Evolutionary conservation across 129 eudicot genomes (phyloP), one percentile per base, ranked within the genome.

Genomic region (Artemisia argyi): DNA sequence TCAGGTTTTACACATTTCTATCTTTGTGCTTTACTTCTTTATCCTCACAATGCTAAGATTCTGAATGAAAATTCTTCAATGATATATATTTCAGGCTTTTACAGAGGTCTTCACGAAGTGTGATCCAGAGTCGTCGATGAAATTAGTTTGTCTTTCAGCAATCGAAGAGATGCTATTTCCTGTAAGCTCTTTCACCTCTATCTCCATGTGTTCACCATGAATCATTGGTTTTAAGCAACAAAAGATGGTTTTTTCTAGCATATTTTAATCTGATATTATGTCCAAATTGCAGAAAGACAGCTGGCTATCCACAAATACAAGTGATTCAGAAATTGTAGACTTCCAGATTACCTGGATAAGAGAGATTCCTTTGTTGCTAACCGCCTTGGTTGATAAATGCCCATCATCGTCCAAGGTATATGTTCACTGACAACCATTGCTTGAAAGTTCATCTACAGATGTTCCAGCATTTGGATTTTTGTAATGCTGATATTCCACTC

Each of bases 71-170:
- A 0, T 3, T 61, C 46, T 11, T 61, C 66, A 28, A 61, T 61
- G 66, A 17, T 55, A n/a, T 47, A 6, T 12, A 13, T 74, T 83
- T 75, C 91, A 95, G 97, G 96, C 89, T 53, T 95, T 90, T 74
- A 95, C 99, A 1, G 78, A 67, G 71, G 88, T 68, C 59, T 95
- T 90, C 80, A 80, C 32, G 77, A 84, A 73, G 65, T 86, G 89
- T 79, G 81, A 68, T 69, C 85, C 88, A 15, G 94, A 82, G 71
- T 95, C 97, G 65, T 46, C 89, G 50, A 68, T 86, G 81, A 95
- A 88, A 69, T 62, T 88, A 78, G 88, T 83, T 30, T 95, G 97
- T 85, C 81, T 95, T 75, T 79, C 88, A 72, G 97, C 94, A 39
- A 56, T 91, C 7, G 84, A 86, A 66, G 88, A 95, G 76, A 84